Base-by-base conservation (phyloP, 169 alveolate genomes). In the Babesia bovis region DNA sequence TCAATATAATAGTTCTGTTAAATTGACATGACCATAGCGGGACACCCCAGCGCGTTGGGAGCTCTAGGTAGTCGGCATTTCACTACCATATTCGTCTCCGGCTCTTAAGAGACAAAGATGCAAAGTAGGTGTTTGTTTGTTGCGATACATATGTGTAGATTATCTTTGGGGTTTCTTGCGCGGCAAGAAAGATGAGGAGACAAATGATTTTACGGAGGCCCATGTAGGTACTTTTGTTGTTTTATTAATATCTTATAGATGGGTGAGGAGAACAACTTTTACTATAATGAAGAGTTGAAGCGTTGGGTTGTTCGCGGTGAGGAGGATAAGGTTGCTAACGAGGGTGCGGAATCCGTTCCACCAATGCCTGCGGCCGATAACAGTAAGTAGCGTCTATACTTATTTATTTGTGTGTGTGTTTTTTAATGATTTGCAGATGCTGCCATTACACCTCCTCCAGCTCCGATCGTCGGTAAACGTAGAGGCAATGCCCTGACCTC, bases 261-360 rank as follows among this genome's bases (percentile, higher is more conserved):
- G 67, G 95, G 95, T 3, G 95, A 90, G 75, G 95, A 91, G 53
- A 91, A 91, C 63, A 87, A 87, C 73, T 87, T 91, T 44, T 91
- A 91, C 66, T 91, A 85, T 83, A 91, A 91, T 59, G 89, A 91
- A 60, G 92, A 91, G 38, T 77, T 91, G 33, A 87, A 85, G 58
- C 63, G 93, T 44, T 91, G 95, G 95, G 94, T 91, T 17, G 89
- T 91, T n/a, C 83, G 88, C 32, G 95, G 95, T 49, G 95, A 91
- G 45, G 95, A 91, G 58, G 91, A 84, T 26, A 74, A 84, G 69
- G 84, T 84, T 28, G 76, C 74, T 30, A 60, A 25, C 42, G 83
- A 65, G 21, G 71, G 50, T 35, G 57, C 68, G 17, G 57, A 21
- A 4, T 33, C 72, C 3, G 84, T 84, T 12, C 78, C 88, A 3